These are phyloP conservation scores for Spinellus fusiger DNA, from an alignment of 192 early-diverging fungal species.

Conservation along the genomic window DNA sequence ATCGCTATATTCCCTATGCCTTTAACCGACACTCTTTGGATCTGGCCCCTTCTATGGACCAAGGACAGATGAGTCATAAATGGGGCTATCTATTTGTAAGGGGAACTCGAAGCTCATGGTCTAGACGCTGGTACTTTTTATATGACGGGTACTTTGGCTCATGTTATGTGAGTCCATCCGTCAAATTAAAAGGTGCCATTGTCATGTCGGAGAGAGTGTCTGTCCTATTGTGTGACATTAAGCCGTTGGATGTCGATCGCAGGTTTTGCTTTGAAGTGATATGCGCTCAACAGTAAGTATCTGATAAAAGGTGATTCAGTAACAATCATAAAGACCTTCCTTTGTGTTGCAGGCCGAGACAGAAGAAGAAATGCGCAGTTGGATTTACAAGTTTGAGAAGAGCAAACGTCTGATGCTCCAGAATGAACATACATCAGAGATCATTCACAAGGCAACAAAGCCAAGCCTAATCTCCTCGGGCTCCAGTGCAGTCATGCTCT, in stretches of 20 bases:
- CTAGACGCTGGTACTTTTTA: slow-evolving; percentile 49
- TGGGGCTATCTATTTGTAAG: slow-evolving; percentile 20
- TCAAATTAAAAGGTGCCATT: slow-evolving; percentile 13
- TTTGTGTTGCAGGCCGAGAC: slow-evolving; percentile 61
- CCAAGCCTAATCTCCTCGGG: neutral
- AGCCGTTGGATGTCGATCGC: slow-evolving; percentile 51
- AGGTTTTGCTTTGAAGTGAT: slow-evolving; percentile 69
- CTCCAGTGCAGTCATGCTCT: slow-evolving; percentile 6
- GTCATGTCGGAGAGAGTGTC: slow-evolving; percentile 49
- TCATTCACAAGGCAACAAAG: neutral
- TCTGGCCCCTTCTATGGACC: neutral
- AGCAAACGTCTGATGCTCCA: slow-evolving; percentile 42
- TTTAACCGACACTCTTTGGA: slow-evolving; percentile 2
- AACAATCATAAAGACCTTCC: slow-evolving; percentile 17
- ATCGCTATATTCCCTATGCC: slow-evolving; percentile 10
- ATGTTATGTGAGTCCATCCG: slow-evolving; percentile 27
- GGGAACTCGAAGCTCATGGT: slow-evolving; percentile 34
- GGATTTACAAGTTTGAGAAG: slow-evolving; percentile 57
- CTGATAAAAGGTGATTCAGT: neutral
- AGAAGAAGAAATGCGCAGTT: slow-evolving; percentile 57
- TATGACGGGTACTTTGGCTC: slow-evolving; percentile 50
- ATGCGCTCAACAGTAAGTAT: slow-evolving; percentile 58
- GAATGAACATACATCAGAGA: slow-evolving; percentile 2
- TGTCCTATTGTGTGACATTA: slow-evolving; percentile 56
- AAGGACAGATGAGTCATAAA: slow-evolving; percentile 28